phyloP scores from a whole-genome alignment of 768 basidiomycete genomes.

The Rhizopogon salebrosus region DNA sequence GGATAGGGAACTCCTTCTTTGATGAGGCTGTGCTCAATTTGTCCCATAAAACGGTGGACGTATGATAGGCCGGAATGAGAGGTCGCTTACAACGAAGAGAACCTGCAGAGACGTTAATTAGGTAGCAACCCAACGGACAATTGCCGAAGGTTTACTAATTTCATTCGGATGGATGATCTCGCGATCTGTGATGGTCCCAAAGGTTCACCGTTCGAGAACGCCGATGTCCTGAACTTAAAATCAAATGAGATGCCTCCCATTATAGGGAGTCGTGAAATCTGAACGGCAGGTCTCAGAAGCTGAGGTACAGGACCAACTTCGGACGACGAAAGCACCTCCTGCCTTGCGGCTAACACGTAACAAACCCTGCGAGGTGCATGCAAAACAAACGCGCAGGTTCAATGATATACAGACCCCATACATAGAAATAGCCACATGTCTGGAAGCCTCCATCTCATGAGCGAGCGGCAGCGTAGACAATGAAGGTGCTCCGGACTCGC shows the following conservation, averaged over 20 bases:
- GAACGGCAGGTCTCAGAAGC: constrained; percentile 9
- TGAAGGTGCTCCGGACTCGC: not conserved
- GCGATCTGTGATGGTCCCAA: constrained; percentile 1
- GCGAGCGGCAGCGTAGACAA: not conserved
- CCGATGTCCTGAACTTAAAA: constrained; percentile 15
- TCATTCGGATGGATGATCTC: constrained; percentile 13
- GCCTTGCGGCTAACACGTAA: constrained; percentile 4
- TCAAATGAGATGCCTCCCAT: constrained; percentile 23
- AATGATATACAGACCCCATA: not conserved
- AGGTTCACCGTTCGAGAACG: constrained; percentile 25
- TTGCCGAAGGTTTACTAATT: constrained; percentile 32
- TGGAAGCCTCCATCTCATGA: not conserved
- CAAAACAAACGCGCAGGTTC: not conserved
- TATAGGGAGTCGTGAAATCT: constrained; percentile 22
- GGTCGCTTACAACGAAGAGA: constrained; percentile 25
- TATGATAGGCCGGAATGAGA: constrained; percentile 16
- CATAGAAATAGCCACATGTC: not conserved
- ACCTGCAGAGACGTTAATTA: constrained; percentile 19
- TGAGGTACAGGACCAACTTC: constrained; percentile 2
- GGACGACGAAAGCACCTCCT: not conserved
- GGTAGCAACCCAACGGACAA: constrained; percentile 18
- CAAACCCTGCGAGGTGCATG: not conserved
- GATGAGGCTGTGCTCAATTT: constrained; percentile 26
- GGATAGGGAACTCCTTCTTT: constrained; percentile 23
- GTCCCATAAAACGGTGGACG: constrained; percentile 12